Conservation (phyloP, 2,329 filamentous ascomycete genomes). For the Botrytis hyacinthi region DNA sequence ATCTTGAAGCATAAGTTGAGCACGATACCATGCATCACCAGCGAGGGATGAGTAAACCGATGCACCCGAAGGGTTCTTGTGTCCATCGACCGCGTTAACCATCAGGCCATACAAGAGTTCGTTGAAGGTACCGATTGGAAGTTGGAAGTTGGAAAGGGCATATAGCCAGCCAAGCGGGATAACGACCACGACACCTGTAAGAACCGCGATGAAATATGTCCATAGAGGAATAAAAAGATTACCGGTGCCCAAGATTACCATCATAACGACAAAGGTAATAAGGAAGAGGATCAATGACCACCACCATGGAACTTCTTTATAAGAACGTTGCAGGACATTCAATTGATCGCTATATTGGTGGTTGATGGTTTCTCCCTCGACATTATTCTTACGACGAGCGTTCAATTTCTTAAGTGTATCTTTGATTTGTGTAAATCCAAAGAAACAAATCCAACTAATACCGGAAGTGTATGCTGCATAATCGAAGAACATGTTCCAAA, state of each 20-base stretch:
- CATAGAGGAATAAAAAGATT: conserved; percentile 58
- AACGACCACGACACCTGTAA: conserved; percentile 54
- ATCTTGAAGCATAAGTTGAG: conserved; percentile 58
- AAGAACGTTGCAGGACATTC: conserved; percentile 56
- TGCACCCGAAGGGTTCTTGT: conserved; percentile 58
- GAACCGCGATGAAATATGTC: conserved; percentile 58
- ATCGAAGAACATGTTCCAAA: conserved; percentile 60
- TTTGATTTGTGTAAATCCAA: conserved; percentile 51
- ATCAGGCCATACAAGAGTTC: conserved; percentile 60
- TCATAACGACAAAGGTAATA: conserved; percentile 48
- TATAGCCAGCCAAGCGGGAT: conserved; percentile 59
- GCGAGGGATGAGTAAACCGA: conserved; percentile 58
- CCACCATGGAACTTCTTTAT: conserved; percentile 57
- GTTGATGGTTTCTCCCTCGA: conserved; percentile 44
- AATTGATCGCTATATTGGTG: conserved; percentile 57
- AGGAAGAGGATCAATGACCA: conserved; percentile 55
- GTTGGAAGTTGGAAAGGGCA: conserved; percentile 54
- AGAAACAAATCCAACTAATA: conserved; percentile 57
- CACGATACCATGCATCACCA: conserved; percentile 60
- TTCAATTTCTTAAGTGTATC: conserved; percentile 46
- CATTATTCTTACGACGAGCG: conserved; percentile 39
- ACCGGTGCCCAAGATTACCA: conserved; percentile 50
- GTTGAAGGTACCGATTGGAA: conserved; percentile 57
- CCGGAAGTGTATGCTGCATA: conserved; percentile 59
- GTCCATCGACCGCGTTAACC: conserved; percentile 50